These are phyloP conservation scores for Capronia coronata DNA, from an alignment of 2,329 filamentous ascomycete species.

Conservation along the genomic window DNA sequence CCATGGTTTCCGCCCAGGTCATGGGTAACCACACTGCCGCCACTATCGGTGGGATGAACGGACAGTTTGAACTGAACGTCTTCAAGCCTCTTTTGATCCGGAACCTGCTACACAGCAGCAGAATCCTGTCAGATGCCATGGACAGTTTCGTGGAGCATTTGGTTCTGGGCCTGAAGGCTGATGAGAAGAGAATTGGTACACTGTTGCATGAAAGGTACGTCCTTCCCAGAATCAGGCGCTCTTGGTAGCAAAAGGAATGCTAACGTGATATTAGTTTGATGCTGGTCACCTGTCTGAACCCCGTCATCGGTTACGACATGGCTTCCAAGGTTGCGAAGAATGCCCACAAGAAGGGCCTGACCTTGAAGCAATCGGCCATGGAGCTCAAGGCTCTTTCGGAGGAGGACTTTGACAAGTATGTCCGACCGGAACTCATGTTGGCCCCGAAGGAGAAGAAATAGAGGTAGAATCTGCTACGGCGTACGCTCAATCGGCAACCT, in stretches of 20 bases:
- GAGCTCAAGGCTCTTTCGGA: constrained; percentile 83
- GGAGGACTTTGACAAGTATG: constrained; percentile 83
- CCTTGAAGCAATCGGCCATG: constrained; percentile 87
- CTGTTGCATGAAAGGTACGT: constrained; percentile 90
- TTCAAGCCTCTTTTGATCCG: constrained; percentile 97
- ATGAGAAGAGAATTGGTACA: constrained; percentile 82
- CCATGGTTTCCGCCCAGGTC: constrained; percentile 95
- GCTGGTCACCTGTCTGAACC: constrained; percentile 96
- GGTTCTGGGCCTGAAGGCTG: constrained; percentile 78
- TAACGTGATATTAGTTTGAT: constrained; percentile 61
- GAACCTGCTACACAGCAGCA: constrained; percentile 86
- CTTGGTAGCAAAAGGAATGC: neutral
- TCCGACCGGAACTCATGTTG: constrained; percentile 93
- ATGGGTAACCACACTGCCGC: constrained; percentile 95
- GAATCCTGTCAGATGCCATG: constrained; percentile 88
- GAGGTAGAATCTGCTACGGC: neutral
- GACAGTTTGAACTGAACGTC: constrained; percentile 97
- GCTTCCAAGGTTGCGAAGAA: constrained; percentile 97
- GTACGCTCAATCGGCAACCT: too few relatives aligned
- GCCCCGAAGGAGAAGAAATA: constrained; percentile 65
- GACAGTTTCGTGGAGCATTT: constrained; percentile 91
- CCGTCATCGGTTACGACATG: constrained; percentile 96
- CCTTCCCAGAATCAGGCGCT: neutral
- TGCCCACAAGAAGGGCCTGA: constrained; percentile 95
- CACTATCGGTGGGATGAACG: constrained; percentile 92